A percentile compares a stretch with the other conserved stretches of the same genome.
Evolutionary conservation across 495 filamentous ascomycete species (phyloP).

Genomic region (Neurospora discreta): DNA sequence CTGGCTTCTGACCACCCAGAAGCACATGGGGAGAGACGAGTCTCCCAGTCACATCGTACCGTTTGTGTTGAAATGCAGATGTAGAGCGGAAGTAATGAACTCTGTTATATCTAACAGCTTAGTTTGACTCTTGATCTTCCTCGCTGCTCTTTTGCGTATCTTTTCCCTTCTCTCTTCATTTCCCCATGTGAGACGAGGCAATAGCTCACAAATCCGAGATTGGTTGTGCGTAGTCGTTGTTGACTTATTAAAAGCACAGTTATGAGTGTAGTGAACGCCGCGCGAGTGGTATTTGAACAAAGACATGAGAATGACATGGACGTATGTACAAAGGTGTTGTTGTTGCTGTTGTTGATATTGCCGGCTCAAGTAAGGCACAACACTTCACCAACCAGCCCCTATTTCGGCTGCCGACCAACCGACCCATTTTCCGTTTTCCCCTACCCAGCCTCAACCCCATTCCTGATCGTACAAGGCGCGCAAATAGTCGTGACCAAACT

Average conservation of each 20-base stretch:
- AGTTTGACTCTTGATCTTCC: not conserved
- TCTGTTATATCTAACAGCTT: not conserved
- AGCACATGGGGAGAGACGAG: not conserved
- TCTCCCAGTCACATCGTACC: not conserved
- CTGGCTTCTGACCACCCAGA: not conserved
- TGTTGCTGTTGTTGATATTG: not conserved
- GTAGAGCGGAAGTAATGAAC: not conserved
- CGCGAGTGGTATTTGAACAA: not conserved
- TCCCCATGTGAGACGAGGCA: not conserved
- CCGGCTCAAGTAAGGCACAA: not conserved
- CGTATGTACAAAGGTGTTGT: not conserved
- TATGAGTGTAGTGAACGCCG: not conserved
- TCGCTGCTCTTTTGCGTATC: not conserved
- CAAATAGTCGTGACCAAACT: not conserved
- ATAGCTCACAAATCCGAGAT: too few relatives aligned
- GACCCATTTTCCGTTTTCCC: not conserved
- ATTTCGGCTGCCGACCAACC: not conserved
- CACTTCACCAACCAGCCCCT: not conserved
- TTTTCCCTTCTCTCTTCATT: not conserved
- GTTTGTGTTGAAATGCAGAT: not conserved
- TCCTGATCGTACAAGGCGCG: not conserved
- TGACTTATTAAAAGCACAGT: not conserved
- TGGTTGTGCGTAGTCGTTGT: too few relatives aligned
- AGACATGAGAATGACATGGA: not conserved
- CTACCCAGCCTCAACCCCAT: not conserved